A percentile compares a stretch with the other conserved stretches of the same genome.
Evolutionary conservation across 2,329 filamentous ascomycete species (phyloP).

Genomic region (Calonectria honghensis): DNA sequence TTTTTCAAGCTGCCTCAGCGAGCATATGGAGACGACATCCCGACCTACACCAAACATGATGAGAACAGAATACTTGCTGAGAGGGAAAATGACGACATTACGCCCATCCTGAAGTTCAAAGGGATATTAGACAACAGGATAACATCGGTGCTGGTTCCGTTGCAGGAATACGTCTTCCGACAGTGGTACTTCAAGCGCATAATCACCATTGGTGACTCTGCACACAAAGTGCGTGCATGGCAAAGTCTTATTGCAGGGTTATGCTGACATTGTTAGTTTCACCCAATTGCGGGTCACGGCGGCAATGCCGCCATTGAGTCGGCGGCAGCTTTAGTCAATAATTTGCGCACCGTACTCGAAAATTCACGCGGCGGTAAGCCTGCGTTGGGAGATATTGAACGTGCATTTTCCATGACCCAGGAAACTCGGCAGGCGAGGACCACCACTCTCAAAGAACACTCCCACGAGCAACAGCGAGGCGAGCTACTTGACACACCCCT

Average conservation of each 20-base stretch:
- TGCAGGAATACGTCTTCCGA: slow-evolving; percentile 61
- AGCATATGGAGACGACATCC: slow-evolving; percentile 16
- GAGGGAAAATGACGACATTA: slow-evolving; percentile 28
- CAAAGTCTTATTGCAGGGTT: background rate
- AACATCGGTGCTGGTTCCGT: slow-evolving; percentile 56
- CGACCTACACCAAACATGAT: slow-evolving; percentile 22
- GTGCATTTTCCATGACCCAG: slow-evolving; percentile 33
- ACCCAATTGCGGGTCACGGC: slow-evolving; percentile 36
- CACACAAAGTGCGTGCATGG: slow-evolving; percentile 58
- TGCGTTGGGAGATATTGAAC: slow-evolving; percentile 14
- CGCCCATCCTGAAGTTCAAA: slow-evolving; percentile 47
- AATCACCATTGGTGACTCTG: slow-evolving; percentile 63
- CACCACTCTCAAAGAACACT: slow-evolving; percentile 26
- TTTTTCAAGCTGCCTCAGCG: slow-evolving; percentile 20
- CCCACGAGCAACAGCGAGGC: slow-evolving; percentile 31
- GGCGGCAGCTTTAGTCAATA: slow-evolving; percentile 27
- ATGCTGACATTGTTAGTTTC: slow-evolving; percentile 2
- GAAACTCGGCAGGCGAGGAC: slow-evolving; percentile 26
- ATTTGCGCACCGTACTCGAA: slow-evolving; percentile 10
- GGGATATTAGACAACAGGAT: slow-evolving; percentile 56
- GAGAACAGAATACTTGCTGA: background rate
- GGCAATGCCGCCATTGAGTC: slow-evolving; percentile 37
- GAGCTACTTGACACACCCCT: slow-evolving; percentile 33
- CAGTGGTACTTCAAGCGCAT: slow-evolving; percentile 63
- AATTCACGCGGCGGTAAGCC: slow-evolving; percentile 12